These are phyloP conservation scores for Acidiella bohemica DNA, from an alignment of 495 filamentous ascomycete genomes.

Conservation along the genomic window DNA sequence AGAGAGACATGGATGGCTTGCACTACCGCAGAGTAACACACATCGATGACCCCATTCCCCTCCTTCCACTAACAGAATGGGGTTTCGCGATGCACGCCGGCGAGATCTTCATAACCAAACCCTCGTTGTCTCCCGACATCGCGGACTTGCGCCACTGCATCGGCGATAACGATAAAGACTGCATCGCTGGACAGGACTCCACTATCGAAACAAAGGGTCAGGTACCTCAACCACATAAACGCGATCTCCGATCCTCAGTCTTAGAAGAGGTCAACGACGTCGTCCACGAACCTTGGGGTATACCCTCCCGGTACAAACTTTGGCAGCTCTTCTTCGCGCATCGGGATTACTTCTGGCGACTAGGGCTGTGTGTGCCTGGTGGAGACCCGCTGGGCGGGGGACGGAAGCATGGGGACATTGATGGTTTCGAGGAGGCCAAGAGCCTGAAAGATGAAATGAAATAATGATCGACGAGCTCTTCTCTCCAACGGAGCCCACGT, in stretches of 20 bases:
- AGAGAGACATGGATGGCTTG: conserved; percentile 18
- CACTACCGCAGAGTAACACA: conserved; percentile 75
- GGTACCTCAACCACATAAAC: no score
- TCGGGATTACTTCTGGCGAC: conserved; percentile 88
- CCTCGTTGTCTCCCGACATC: conserved; percentile 48
- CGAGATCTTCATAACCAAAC: conserved; percentile 71
- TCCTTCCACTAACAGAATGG: conserved; percentile 75
- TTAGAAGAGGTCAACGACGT: conserved; percentile 10
- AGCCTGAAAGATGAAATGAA: no score
- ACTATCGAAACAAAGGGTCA: background rate
- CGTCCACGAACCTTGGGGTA: conserved; percentile 28
- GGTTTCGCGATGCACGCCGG: conserved; percentile 73
- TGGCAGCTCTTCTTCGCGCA: conserved; percentile 94
- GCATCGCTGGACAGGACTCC: conserved; percentile 44
- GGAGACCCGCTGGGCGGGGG: conserved; percentile 61
- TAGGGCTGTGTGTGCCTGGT: conserved; percentile 80
- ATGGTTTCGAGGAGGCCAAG: no score
- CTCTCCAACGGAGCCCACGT: no score
- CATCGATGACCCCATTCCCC: conserved; percentile 71
- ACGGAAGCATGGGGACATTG: conserved; percentile 26
- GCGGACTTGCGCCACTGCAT: conserved; percentile 57
- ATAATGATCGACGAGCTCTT: no score
- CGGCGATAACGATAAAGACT: conserved; percentile 56
- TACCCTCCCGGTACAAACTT: conserved; percentile 54
- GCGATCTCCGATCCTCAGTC: conserved; percentile 10